Evolutionary conservation across 352 stramenopile genomes (phyloP).

Genomic region (Phytopythium ostracodes): DNA sequence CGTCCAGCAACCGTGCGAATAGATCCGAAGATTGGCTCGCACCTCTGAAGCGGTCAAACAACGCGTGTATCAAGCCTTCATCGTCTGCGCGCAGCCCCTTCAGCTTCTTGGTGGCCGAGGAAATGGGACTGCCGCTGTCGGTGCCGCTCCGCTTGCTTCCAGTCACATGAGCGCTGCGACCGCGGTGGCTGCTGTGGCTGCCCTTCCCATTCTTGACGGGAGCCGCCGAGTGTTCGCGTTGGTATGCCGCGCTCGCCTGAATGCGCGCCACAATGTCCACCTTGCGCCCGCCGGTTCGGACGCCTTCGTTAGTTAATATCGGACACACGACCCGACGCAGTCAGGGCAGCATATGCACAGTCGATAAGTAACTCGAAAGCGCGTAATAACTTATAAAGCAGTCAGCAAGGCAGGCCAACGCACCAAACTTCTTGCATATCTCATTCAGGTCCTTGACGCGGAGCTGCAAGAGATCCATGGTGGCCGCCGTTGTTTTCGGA

Average conservation of each 20-base stretch:
- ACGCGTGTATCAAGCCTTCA: slow-evolving; percentile 38
- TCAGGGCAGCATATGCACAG: too few species aligned
- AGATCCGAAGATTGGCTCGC: neutral
- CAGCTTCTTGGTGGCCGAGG: slow-evolving; percentile 47
- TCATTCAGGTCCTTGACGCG: slow-evolving; percentile 81
- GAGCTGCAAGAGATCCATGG: slow-evolving; percentile 65
- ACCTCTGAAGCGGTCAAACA: slow-evolving; percentile 72
- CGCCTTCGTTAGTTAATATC: slow-evolving; percentile 27
- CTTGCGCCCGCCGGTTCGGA: slow-evolving; percentile 68
- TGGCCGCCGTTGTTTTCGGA: neutral
- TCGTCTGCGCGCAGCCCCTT: slow-evolving; percentile 29
- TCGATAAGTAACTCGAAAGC: too few species aligned
- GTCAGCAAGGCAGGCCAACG: slow-evolving; percentile 11
- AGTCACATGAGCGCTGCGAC: slow-evolving; percentile 8
- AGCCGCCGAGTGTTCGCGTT: slow-evolving; percentile 18
- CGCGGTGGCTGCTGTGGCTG: slow-evolving; percentile 3
- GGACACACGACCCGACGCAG: neutral
- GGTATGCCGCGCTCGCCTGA: slow-evolving; percentile 47
- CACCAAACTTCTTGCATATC: slow-evolving; percentile 73
- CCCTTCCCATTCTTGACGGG: slow-evolving; percentile 23
- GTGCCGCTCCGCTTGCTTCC: slow-evolving; percentile 23
- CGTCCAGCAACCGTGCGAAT: neutral
- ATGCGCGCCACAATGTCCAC: slow-evolving; percentile 75
- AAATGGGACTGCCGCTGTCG: slow-evolving; percentile 21
- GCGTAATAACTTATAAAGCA: too few species aligned